Evolutionary conservation across 73 alveolate genomes (phyloP).

Genomic region (Paramecium primaurelia): DNA sequence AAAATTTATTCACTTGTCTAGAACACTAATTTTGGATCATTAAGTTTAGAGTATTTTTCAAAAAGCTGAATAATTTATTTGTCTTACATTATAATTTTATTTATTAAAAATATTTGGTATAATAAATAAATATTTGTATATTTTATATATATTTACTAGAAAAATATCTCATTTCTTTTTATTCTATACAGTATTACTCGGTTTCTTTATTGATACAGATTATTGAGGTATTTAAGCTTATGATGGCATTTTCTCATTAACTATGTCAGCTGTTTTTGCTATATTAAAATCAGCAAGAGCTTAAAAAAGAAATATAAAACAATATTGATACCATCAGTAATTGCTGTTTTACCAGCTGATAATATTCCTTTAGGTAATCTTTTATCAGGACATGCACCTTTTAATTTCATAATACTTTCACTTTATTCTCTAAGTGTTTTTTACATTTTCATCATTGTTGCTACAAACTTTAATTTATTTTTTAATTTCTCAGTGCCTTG

Average conservation of each 20-base stretch:
- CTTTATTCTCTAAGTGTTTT: conserved; percentile 81
- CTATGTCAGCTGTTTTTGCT: conserved; percentile 20
- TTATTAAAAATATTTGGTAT: neutral
- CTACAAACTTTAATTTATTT: conserved; percentile 53
- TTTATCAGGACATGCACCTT: conserved; percentile 84
- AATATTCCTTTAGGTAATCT: conserved; percentile 80
- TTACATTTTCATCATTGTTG: conserved; percentile 65
- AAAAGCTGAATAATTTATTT: neutral
- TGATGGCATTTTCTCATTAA: conserved; percentile 37
- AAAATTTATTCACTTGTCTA: neutral
- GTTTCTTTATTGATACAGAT: conserved; percentile 11
- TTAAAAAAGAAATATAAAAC: neutral
- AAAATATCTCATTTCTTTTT: conserved; percentile 16
- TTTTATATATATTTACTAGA: neutral
- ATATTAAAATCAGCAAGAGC: conserved; percentile 25
- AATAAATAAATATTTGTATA: neutral
- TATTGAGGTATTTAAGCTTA: conserved; percentile 19
- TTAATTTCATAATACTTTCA: conserved; percentile 76
- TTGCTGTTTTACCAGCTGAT: conserved; percentile 80
- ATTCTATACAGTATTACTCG: neutral
- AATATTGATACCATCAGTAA: conserved; percentile 10
- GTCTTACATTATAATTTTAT: conserved; percentile 35
- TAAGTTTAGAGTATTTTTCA: conserved; percentile 5
- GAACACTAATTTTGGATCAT: conserved; percentile 10
- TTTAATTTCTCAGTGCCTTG: conserved; percentile 34